Evolutionary conservation across 805 yeast genomes (phyloP).

Genomic region (Candida khao-thaluensis): DNA sequence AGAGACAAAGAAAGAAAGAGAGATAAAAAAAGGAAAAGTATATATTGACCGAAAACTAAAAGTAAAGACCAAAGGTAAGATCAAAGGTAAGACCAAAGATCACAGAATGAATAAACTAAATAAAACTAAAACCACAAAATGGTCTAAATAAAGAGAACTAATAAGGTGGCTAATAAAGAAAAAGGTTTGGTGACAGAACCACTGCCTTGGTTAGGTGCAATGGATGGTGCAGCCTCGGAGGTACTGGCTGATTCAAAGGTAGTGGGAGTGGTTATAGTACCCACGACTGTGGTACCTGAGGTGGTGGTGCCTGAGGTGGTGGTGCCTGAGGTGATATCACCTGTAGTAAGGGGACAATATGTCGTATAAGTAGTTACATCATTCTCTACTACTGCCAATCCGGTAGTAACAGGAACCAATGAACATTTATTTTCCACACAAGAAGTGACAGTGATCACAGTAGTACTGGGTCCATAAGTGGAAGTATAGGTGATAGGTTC

Average conservation of each 20-base stretch:
- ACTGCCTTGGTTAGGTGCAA: conserved; percentile 4
- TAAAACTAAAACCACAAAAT: no score
- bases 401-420: conserved; percentile 31
- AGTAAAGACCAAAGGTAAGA: conserved; percentile 11
- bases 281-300: no score
- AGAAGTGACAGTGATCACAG: conserved; percentile 37
- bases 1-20: conserved; percentile 1
- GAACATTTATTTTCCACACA: conserved; percentile 33
- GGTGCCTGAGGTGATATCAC: no score
- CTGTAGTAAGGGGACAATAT: conserved; percentile 29
- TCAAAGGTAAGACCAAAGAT: no score
- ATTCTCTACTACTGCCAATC: conserved; percentile 14
- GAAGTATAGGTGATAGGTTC: conserved; percentile 11
- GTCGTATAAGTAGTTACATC: conserved; percentile 27
- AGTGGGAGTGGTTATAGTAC: conserved; percentile 4
- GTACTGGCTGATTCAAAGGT: no score
- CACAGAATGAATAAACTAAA: no score
- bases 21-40: not conserved
- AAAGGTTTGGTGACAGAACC: conserved; percentile 9
- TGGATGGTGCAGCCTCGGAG: conserved; percentile 6
- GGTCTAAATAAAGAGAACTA: no score
- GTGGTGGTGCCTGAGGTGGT: no score
- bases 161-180: conserved; percentile 1
- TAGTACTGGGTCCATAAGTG: conserved; percentile 17
- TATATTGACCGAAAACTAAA: no score